These are phyloP conservation scores for Viridothelium virens DNA, from an alignment of 495 filamentous ascomycete genomes.

Conservation along the genomic window DNA sequence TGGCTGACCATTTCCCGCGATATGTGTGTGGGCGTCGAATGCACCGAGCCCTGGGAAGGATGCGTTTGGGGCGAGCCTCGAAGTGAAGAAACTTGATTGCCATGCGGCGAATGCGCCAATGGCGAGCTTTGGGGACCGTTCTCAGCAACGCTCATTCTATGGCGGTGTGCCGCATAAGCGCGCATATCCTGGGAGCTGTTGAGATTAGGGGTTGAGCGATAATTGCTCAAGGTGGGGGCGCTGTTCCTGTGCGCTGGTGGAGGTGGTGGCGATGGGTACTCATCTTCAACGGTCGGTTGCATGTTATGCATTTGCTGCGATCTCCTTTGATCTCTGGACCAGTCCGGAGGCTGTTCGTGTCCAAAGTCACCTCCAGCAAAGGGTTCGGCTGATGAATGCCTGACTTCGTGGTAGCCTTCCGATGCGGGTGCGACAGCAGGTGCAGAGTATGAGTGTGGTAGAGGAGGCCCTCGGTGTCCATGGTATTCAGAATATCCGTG, in stretches of 20 bases:
- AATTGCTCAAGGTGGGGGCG: conserved; percentile 24
- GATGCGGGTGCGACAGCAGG: conserved; percentile 19
- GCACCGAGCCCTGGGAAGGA: background rate
- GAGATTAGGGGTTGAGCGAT: background rate
- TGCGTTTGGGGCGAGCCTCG: background rate
- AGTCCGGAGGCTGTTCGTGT: background rate
- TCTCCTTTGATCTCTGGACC: background rate
- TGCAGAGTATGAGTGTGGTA: conserved; percentile 32
- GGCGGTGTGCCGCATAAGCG: background rate
- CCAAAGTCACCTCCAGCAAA: background rate
- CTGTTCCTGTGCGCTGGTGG: conserved; percentile 36
- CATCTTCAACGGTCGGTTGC: conserved; percentile 33
- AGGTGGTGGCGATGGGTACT: conserved; percentile 30
- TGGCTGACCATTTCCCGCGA: conserved; percentile 9
- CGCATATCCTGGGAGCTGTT: conserved; percentile 1
- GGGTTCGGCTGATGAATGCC: background rate
- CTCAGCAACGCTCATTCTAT: conserved; percentile 6
- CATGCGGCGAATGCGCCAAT: conserved; percentile 11
- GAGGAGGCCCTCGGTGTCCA: conserved; percentile 17
- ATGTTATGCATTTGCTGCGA: conserved; percentile 13
- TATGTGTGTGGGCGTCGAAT: background rate
- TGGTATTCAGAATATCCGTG: conserved; percentile 11
- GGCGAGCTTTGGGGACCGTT: conserved; percentile 8
- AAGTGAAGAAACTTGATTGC: background rate
- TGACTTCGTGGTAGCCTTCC: background rate